These are phyloP conservation scores for Arabis alpina DNA, from an alignment of 345 rosid species.

Conservation along the genomic window DNA sequence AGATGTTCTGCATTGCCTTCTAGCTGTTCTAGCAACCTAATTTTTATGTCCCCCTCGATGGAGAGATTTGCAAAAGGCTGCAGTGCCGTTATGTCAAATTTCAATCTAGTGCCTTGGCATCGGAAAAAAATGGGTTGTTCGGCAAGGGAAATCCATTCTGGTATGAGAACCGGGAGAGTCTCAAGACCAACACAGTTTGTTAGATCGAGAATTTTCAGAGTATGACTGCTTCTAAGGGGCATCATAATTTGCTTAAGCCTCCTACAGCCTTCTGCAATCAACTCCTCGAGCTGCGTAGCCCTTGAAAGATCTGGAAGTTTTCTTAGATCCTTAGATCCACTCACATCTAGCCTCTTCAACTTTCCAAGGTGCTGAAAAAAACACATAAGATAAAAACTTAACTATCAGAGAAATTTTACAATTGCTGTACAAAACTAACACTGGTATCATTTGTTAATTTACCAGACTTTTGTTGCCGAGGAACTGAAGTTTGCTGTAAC, in stretches of 20 bases:
- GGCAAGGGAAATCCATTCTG: not conserved
- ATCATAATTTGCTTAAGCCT: not conserved
- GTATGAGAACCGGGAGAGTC: not conserved
- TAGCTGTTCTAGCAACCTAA: conserved; percentile 9
- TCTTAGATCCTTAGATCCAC: conserved; percentile 13
- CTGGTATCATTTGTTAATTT: not conserved
- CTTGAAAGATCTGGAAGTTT: not conserved
- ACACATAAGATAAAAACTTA: not conserved
- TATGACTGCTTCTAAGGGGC: not conserved
- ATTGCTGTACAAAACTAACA: not conserved
- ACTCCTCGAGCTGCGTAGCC: not conserved
- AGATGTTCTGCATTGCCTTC: conserved; percentile 1
- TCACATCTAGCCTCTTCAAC: not conserved
- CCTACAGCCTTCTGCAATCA: not conserved
- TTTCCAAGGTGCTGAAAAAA: not conserved
- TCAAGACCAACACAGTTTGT: not conserved
- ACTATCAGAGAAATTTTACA: not conserved
- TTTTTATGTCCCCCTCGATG: conserved; percentile 4
- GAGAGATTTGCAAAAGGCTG: not conserved
- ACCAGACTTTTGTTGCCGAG: not conserved
- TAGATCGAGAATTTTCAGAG: conserved; percentile 2
- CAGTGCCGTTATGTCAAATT: not conserved
- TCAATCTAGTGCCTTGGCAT: not conserved
- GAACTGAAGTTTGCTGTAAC: not conserved
- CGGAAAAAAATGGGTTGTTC: not conserved